Conservation (phyloP, 2,329 filamentous ascomycete genomes). For the Ampelomyces quisqualis region DNA sequence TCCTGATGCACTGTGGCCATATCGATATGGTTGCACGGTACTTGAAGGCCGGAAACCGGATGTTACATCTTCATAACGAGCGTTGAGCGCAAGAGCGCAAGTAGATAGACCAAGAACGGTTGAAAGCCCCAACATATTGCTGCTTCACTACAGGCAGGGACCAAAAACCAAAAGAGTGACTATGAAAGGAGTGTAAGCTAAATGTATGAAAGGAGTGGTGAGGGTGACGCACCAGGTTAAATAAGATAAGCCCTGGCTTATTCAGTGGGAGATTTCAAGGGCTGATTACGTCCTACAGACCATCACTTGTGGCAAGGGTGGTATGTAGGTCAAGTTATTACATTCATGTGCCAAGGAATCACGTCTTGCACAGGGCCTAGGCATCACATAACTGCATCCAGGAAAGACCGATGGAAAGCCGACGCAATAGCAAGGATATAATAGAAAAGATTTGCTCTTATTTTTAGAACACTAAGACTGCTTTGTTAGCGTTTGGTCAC, state of each 20-base stretch:
- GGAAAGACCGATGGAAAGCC: no score
- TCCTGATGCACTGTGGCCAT: slow-evolving; percentile 11
- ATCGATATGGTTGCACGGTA: no score
- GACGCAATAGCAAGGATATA: no score
- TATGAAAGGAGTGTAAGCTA: slow-evolving; percentile 1
- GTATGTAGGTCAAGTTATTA: slow-evolving; percentile 1
- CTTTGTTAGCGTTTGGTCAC: no score
- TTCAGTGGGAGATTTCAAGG: slow-evolving; percentile 2
- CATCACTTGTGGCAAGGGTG: not conserved
- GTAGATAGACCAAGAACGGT: slow-evolving; percentile 12
- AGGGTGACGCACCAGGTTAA: not conserved
- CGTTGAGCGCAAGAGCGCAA: slow-evolving; percentile 19
- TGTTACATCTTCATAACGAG: slow-evolving; percentile 13
- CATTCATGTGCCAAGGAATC: slow-evolving; percentile 3
- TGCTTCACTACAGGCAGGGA: slow-evolving; percentile 3
- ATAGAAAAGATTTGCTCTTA: no score
- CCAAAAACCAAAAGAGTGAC: slow-evolving; percentile 13
- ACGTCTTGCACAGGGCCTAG: not conserved
- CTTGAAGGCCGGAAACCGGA: no score
- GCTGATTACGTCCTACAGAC: not conserved
- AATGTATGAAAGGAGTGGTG: slow-evolving; percentile 1
- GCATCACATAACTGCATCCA: slow-evolving; percentile 1
- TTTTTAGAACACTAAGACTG: no score
- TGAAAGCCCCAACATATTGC: slow-evolving; percentile 12
- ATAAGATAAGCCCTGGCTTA: slow-evolving; percentile 1